Conservation (phyloP, 2,329 filamentous ascomycete species). For the Ceratocystis eucalypticola region DNA sequence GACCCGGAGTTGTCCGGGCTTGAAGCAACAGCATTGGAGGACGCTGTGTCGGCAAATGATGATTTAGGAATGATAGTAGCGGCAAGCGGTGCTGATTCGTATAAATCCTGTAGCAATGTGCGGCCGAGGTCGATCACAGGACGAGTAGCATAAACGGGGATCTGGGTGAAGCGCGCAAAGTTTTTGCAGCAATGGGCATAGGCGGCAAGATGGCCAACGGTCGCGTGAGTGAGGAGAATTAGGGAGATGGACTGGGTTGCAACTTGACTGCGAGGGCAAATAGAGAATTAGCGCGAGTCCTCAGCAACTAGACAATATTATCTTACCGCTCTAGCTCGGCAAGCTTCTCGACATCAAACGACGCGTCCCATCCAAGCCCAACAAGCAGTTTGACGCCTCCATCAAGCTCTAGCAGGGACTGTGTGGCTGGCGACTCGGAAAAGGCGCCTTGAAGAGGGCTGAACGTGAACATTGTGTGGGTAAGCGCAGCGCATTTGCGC, state of each 20-base stretch:
- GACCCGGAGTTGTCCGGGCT: conserved; percentile 32
- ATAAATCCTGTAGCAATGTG: conserved; percentile 81
- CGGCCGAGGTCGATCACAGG: conserved; percentile 89
- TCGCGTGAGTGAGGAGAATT: conserved; percentile 89
- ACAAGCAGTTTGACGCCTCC: conserved; percentile 91
- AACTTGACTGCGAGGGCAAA: conserved; percentile 50
- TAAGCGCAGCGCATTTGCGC: not conserved
- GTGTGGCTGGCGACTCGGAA: conserved; percentile 71
- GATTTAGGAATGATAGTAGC: conserved; percentile 65
- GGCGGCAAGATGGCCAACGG: conserved; percentile 77
- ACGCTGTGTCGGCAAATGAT: conserved; percentile 44
- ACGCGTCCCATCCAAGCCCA: conserved; percentile 91
- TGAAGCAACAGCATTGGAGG: conserved; percentile 20
- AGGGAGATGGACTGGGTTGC: conserved; percentile 65
- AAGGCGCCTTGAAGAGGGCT: conserved; percentile 84
- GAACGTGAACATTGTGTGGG: conserved; percentile 76
- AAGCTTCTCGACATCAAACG: conserved; percentile 69
- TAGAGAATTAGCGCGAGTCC: not conserved
- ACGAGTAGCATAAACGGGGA: conserved; percentile 86
- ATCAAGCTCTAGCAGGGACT: conserved; percentile 93
- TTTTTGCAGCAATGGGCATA: conserved; percentile 96
- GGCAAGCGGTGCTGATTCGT: conserved; percentile 76
- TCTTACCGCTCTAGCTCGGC: conserved; percentile 73
- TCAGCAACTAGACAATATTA: not conserved
- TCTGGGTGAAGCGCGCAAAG: conserved; percentile 77